Evolutionary conservation across 1,284 basidiomycete genomes (phyloP), one percentile per base, ranked within the genome.

Genomic region (Tylopilus sp.): DNA sequence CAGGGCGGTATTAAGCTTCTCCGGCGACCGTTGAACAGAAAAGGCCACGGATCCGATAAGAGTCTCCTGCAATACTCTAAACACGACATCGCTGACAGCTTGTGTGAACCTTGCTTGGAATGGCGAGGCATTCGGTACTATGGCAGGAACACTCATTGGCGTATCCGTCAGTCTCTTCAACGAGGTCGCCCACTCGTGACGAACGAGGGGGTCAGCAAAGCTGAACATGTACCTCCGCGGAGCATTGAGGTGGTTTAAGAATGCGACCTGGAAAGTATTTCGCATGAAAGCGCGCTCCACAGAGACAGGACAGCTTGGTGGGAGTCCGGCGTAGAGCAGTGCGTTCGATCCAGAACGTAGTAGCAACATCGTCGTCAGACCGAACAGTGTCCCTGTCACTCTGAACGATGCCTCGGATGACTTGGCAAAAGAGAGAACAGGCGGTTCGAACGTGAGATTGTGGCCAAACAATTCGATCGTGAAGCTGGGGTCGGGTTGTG

Each of bases 231-330:
- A 97, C 63, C 86, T 84, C 55, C 92, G 79, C 66, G 86, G 88
- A 48, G 72, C 56, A 23, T 83, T 82, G 15, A 74, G 66, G 56
- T 87, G 84, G 56, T 87, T 86, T 37, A 79, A 59, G 69, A 97
- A 97, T 3, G 90, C 84, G 19, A 97, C 70, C 63, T 95, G 90
- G 74, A 97, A 93, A 0, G 92, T 95, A 63, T 95, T 87, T 43
- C 85, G 82, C 93, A 97, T 96, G 71, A 95, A 95, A 0, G 88
- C 84, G 21, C 93, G 82, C 66, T 97, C 94, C 50, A 97, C 84
- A 23, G 79, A 75, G 56, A 97, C 74, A 8, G 82, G 75, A 53
- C 79, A 83, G 60, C 83, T 89, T 45, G 87, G 74, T 15, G 92
- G 88, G 25, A 97, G 70, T 16, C 86, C 85, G 1, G 81, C 74